A percentile compares a stretch with the other conserved stretches of the same genome.
phyloP scores from a whole-genome alignment of 2,329 filamentous ascomycete species.

The Dryadomyces quercus-mongolicae region DNA sequence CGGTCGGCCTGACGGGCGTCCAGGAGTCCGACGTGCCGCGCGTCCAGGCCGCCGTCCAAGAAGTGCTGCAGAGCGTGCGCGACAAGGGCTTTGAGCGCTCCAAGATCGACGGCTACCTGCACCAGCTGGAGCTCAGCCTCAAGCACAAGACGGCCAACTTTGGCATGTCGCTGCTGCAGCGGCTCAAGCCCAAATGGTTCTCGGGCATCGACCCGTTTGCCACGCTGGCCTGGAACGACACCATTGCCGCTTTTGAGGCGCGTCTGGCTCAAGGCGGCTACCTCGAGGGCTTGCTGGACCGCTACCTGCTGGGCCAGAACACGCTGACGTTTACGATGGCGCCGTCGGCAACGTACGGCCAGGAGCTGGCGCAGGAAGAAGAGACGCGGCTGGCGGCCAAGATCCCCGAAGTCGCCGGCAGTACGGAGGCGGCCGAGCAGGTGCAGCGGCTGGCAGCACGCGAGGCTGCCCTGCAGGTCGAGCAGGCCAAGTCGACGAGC shows the following conservation, averaged over 20 bases:
- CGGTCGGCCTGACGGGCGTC: slow-evolving; percentile 83
- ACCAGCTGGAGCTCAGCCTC: slow-evolving; percentile 82
- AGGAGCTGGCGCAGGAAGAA: slow-evolving; percentile 68
- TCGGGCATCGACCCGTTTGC: slow-evolving; percentile 89
- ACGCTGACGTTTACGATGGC: slow-evolving; percentile 91
- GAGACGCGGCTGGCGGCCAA: slow-evolving; percentile 59
- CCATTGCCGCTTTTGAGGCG: slow-evolving; percentile 68
- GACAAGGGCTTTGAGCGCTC: slow-evolving; percentile 72
- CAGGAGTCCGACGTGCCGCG: slow-evolving; percentile 65
- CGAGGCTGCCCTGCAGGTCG: slow-evolving; percentile 66
- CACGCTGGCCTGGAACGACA: slow-evolving; percentile 82
- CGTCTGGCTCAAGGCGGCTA: slow-evolving; percentile 67
- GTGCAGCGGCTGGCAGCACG: slow-evolving; percentile 56
- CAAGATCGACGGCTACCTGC: slow-evolving; percentile 88
- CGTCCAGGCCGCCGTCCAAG: slow-evolving; percentile 61
- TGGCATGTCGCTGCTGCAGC: slow-evolving; percentile 79
- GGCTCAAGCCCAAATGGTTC: slow-evolving; percentile 88
- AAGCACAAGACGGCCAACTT: slow-evolving; percentile 97
- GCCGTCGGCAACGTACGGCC: slow-evolving; percentile 63
- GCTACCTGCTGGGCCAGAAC: slow-evolving; percentile 79
- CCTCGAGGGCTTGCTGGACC: slow-evolving; percentile 73
- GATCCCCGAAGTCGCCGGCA: slow-evolving; percentile 55
- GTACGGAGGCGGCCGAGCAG: slow-evolving; percentile 54
- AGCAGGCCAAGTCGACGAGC: slow-evolving; percentile 73
- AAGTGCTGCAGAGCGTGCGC: slow-evolving; percentile 57